Percentiles rank a stretch among this genome's conserved stretches.
Conservation (phyloP, 495 filamentous ascomycete genomes). For the Barbatosphaeria neglecta region DNA sequence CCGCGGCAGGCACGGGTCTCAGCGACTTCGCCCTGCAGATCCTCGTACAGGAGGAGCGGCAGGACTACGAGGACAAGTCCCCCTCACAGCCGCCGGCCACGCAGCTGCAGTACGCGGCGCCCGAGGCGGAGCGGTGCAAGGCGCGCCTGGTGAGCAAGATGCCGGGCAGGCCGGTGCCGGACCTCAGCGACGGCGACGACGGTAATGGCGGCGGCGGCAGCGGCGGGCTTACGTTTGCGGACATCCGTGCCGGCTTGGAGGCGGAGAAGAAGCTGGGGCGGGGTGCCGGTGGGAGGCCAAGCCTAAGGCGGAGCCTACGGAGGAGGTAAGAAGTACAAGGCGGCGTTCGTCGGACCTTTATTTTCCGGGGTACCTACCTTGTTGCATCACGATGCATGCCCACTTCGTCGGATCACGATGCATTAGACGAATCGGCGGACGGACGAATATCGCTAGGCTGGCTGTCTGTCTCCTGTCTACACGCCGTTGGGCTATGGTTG, state of each 20-base stretch:
- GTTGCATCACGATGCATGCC: too few species aligned
- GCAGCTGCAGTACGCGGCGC: conserved; percentile 37
- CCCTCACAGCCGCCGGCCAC: conserved; percentile 29
- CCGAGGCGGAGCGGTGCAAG: conserved; percentile 22
- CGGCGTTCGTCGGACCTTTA: too few species aligned
- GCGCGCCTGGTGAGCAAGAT: conserved; percentile 23
- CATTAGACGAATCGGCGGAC: too few species aligned
- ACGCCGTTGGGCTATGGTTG: too few species aligned
- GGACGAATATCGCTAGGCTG: too few species aligned
- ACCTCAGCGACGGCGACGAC: conserved; percentile 11
- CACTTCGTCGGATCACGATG: too few species aligned
- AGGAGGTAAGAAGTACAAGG: conserved; percentile 1
- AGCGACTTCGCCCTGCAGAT: too few species aligned
- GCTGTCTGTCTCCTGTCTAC: too few species aligned
- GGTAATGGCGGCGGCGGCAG: conserved; percentile 3
- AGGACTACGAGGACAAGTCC: conserved; percentile 7
- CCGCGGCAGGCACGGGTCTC: too few species aligned
- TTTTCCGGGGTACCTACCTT: too few species aligned
- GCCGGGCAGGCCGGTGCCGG: conserved; percentile 8
- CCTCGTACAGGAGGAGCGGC: too few species aligned
- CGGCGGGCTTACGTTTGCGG: conserved; percentile 15
- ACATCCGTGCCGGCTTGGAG: conserved; percentile 9
- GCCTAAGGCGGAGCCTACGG: not conserved
- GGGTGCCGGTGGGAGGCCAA: not conserved
- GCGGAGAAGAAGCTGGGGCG: not conserved